phyloP scores from a whole-genome alignment of 352 stramenopile species.

The Globisporangium irregulare region DNA sequence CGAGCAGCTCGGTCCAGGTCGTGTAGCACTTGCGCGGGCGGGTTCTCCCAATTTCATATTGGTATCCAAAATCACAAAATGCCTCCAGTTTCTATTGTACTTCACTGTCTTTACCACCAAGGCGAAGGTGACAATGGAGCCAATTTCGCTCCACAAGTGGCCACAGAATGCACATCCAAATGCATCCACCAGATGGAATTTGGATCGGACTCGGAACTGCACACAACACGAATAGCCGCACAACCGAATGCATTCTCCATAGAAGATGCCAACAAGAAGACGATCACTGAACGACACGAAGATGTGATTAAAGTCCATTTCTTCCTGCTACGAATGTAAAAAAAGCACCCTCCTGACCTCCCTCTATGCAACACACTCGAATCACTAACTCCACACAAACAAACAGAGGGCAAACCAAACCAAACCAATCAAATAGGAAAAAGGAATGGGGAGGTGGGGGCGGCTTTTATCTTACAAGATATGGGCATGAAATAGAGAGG shows the following conservation, averaged over 20 bases:
- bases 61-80: background rate
- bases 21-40: conserved; percentile 30
- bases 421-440: conserved; percentile 11
- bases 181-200: conserved; percentile 12
- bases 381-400: conserved; percentile 14
- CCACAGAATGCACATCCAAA: conserved; percentile 1
- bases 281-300: background rate
- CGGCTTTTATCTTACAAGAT: conserved; percentile 41
- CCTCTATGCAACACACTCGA: background rate
- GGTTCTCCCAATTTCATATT: background rate
- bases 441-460: conserved; percentile 9
- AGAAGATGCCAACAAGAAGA: background rate
- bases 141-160: background rate
- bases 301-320: background rate
- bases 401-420: conserved; percentile 14
- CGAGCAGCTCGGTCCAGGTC: conserved; percentile 43
- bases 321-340: conserved; percentile 6
- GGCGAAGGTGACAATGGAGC: background rate
- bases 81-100: background rate
- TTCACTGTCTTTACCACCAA: background rate
- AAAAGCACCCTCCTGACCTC: background rate
- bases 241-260: background rate
- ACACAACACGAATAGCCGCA: background rate
- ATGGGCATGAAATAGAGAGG: conserved; percentile 21
- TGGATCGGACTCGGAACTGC: background rate